These are phyloP conservation scores for Hansfordia pulvinata DNA, from an alignment of 2,329 filamentous ascomycete genomes.

Conservation along the genomic window DNA sequence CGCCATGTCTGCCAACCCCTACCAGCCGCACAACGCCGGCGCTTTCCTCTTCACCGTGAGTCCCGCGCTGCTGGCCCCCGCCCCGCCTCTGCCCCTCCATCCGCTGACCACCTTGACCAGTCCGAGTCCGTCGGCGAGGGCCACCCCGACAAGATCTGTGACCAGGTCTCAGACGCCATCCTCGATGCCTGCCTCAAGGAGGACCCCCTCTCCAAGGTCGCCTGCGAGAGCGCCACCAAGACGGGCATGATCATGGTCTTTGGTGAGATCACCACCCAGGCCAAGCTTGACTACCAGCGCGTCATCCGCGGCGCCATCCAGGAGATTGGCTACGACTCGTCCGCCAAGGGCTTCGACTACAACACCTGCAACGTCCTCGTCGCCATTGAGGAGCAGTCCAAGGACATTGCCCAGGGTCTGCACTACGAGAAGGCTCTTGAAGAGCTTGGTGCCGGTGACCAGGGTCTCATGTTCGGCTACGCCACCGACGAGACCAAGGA, in stretches of 20 bases:
- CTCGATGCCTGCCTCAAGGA: slow-evolving; percentile 94
- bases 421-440: slow-evolving; percentile 96
- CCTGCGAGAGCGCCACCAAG: slow-evolving; percentile 99
- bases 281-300: slow-evolving; percentile 94
- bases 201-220: slow-evolving; percentile 96
- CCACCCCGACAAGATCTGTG: slow-evolving; percentile 93
- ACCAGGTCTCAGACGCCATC: slow-evolving; percentile 96
- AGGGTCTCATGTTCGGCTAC: slow-evolving; percentile 99
- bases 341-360: slow-evolving; percentile 98
- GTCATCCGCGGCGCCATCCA: slow-evolving; percentile 89
- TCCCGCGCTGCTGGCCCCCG: slow-evolving; percentile 2
- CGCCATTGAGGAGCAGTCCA: slow-evolving; percentile 97
- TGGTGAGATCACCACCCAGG: slow-evolving; percentile 96
- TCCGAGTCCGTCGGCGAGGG: slow-evolving; percentile 84
- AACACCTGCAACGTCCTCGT: slow-evolving; percentile 98
- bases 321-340: slow-evolving; percentile 97
- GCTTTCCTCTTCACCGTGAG: slow-evolving; percentile 75
- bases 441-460: slow-evolving; percentile 96
- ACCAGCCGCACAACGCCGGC: slow-evolving; percentile 43
- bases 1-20: slow-evolving; percentile 25
- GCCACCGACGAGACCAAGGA: slow-evolving; percentile 98
- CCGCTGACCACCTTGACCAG: slow-evolving; percentile 22
- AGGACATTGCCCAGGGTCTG: slow-evolving; percentile 97
- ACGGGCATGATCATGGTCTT: slow-evolving; percentile 99
- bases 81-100: slow-evolving; percentile 2